Evolutionary conservation across 2,329 filamentous ascomycete genomes (phyloP).

Genomic region (Trichoderma atrobrunneum): DNA sequence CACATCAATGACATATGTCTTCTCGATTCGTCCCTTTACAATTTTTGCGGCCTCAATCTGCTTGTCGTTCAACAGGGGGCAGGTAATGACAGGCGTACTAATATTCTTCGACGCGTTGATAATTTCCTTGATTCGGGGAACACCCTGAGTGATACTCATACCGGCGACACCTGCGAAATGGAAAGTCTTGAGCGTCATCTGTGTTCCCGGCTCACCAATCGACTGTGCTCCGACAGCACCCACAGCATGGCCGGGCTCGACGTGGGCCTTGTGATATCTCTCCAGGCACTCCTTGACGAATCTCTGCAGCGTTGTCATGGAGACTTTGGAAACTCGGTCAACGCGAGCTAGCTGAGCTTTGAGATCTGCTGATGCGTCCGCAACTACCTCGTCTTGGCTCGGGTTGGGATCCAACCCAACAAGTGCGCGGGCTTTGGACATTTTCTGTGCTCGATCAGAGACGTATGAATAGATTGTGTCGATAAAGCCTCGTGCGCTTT

Average conservation of each 20-base stretch:
- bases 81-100: conserved; percentile 90
- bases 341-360: conserved; percentile 38
- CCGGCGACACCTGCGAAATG: conserved; percentile 99
- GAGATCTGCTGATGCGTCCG: conserved; percentile 28
- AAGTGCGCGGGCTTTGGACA: conserved; percentile 52
- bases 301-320: conserved; percentile 64
- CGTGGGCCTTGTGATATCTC: conserved; percentile 87
- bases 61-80: conserved; percentile 72
- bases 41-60: conserved; percentile 79
- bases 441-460: conserved; percentile 55
- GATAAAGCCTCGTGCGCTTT: conserved; percentile 80
- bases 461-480: conserved; percentile 74
- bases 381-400: conserved; percentile 22
- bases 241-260: conserved; percentile 93
- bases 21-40: conserved; percentile 91
- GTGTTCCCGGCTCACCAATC: conserved; percentile 95
- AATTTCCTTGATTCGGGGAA: conserved; percentile 99
- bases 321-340: conserved; percentile 81
- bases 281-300: conserved; percentile 82
- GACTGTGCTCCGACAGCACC: conserved; percentile 96
- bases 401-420: conserved; percentile 45
- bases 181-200: conserved; percentile 99
- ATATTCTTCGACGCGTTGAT: conserved; percentile 97
- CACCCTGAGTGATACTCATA: conserved; percentile 99
- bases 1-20: conserved; percentile 83